These are phyloP conservation scores for Agaricales sp. DNA, from an alignment of 1,284 basidiomycete genomes.

Conservation along the genomic window DNA sequence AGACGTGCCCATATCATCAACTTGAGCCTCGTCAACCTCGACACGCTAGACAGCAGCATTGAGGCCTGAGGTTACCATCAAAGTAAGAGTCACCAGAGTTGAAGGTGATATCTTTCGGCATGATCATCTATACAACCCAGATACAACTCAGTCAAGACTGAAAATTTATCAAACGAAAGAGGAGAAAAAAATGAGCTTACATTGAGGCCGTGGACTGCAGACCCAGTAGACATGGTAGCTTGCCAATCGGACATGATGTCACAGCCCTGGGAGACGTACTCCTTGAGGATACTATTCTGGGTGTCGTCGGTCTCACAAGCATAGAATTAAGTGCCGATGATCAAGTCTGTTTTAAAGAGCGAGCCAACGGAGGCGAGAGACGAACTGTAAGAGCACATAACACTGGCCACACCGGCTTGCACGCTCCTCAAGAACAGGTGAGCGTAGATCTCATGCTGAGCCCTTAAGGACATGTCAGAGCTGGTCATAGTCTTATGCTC, in stretches of 20 bases:
- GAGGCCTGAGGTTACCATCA: constrained; percentile 57
- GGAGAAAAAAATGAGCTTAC: constrained; percentile 24
- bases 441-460: constrained; percentile 65
- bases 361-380: constrained; percentile 3
- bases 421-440: constrained; percentile 67
- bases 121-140: constrained; percentile 44
- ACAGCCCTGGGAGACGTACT: constrained; percentile 68
- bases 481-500: constrained; percentile 43
- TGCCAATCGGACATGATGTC: constrained; percentile 64
- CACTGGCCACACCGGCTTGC: constrained; percentile 63
- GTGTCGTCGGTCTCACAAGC: constrained; percentile 72
- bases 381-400: constrained; percentile 70
- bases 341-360: constrained; percentile 27
- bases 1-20: constrained; percentile 58
- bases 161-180: neutral
- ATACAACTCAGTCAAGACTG: neutral
- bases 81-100: constrained; percentile 42
- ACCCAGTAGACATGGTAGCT: constrained; percentile 45
- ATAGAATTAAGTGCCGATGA: constrained; percentile 75
- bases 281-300: constrained; percentile 72
- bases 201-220: constrained; percentile 58
- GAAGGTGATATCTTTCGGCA: constrained; percentile 63
- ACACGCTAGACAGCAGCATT: constrained; percentile 57
- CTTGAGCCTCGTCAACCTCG: constrained; percentile 49
- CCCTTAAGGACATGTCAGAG: constrained; percentile 70